Evolutionary conservation across 345 rosid species (phyloP).

Genomic region (Corchorus olitorius): DNA sequence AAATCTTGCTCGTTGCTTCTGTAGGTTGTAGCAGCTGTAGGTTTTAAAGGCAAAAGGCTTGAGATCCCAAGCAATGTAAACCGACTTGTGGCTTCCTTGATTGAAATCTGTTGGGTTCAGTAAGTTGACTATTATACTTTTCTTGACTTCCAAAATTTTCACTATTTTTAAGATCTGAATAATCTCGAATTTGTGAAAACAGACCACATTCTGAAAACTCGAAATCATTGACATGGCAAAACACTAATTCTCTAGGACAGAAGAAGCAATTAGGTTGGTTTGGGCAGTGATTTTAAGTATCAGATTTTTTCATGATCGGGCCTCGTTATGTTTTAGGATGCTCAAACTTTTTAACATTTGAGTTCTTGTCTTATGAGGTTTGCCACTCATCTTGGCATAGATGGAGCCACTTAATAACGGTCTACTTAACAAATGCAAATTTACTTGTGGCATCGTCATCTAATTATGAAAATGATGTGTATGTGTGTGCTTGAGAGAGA

Average conservation of each 20-base stretch:
- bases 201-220: neutral
- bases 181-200: conserved; percentile 6
- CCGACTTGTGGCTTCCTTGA: conserved; percentile 41
- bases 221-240: neutral
- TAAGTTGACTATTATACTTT: conserved; percentile 25
- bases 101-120: conserved; percentile 53
- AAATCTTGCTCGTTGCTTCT: conserved; percentile 12
- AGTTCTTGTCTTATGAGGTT: neutral
- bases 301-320: neutral
- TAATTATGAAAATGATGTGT: neutral
- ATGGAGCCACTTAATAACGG: neutral
- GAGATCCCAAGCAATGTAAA: conserved; percentile 50
- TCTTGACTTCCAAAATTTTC: conserved; percentile 5
- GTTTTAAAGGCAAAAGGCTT: conserved; percentile 49
- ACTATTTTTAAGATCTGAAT: neutral
- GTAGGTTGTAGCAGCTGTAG: conserved; percentile 59
- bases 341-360: neutral
- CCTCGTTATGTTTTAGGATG: neutral
- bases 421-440: neutral
- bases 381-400: neutral
- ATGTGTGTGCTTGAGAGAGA: neutral
- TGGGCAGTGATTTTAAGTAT: neutral
- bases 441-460: neutral
- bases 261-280: neutral
- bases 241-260: neutral